These are phyloP conservation scores for Leucocoprinus birnbaumii DNA, from an alignment of 768 basidiomycete genomes.

Conservation along the genomic window DNA sequence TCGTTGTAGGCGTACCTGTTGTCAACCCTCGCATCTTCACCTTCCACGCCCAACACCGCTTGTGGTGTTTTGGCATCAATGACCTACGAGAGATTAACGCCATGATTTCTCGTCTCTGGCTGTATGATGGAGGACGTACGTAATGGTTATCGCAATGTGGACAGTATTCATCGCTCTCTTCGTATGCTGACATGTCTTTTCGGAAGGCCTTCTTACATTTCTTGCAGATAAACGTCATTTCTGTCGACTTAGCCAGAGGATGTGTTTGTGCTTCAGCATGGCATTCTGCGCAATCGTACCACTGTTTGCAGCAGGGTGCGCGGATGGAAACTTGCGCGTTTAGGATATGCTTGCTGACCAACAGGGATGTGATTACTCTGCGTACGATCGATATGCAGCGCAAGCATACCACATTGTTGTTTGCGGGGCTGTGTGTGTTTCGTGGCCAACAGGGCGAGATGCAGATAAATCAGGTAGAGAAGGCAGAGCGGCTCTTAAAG, in stretches of 20 bases:
- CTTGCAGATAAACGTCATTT: slow-evolving; percentile 53
- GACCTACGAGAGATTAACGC: slow-evolving; percentile 47
- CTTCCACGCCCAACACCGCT: slow-evolving; percentile 82
- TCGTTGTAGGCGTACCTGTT: slow-evolving; percentile 56
- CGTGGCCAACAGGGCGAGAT: no score
- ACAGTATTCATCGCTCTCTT: slow-evolving; percentile 98
- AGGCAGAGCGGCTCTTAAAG: no score
- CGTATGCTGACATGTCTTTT: slow-evolving; percentile 89
- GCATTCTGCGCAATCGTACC: slow-evolving; percentile 97
- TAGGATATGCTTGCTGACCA: slow-evolving; percentile 87
- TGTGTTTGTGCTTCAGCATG: slow-evolving; percentile 86
- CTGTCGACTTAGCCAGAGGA: slow-evolving; percentile 64
- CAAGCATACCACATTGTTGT: slow-evolving; percentile 15
- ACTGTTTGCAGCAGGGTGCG: slow-evolving; percentile 95
- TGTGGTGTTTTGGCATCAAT: slow-evolving; percentile 91
- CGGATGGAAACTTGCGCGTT: slow-evolving; percentile 97
- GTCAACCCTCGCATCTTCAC: slow-evolving; percentile 88
- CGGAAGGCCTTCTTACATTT: slow-evolving; percentile 87
- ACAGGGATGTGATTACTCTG: slow-evolving; percentile 1
- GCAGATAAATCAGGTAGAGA: no score
- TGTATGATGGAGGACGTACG: slow-evolving; percentile 46
- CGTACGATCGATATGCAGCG: not conserved
- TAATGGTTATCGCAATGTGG: slow-evolving; percentile 99
- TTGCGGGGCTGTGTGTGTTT: no score
- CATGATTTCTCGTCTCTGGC: not conserved